Percentiles rank a stretch among this genome's conserved stretches.
phyloP scores from a whole-genome alignment of 352 stramenopile species.

The Phytophthora multivora region DNA sequence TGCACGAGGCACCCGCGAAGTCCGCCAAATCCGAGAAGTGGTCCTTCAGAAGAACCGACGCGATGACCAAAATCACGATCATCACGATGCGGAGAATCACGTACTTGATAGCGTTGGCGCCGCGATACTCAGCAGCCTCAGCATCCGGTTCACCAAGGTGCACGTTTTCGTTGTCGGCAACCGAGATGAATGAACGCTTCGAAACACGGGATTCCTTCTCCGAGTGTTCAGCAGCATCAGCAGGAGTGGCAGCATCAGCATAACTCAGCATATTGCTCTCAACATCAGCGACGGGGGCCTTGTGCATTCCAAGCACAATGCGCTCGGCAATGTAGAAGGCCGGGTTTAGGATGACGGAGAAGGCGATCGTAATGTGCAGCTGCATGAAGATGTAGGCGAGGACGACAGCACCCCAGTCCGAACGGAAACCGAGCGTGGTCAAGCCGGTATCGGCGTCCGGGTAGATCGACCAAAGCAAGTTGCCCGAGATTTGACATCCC shows the following conservation, averaged over 20 bases:
- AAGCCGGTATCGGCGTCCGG: conserved; percentile 25
- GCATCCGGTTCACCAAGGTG: conserved; percentile 15
- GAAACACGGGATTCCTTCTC: conserved; percentile 31
- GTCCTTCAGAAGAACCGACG: conserved; percentile 49
- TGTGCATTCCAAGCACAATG: conserved; percentile 57
- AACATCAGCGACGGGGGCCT: conserved; percentile 26
- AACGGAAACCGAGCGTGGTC: conserved; percentile 41
- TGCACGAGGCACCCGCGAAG: conserved; percentile 49
- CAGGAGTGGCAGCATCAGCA: conserved; percentile 12
- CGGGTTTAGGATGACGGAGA: conserved; percentile 57
- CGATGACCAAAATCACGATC: conserved; percentile 38
- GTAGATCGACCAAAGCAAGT: conserved; percentile 61
- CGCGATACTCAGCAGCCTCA: conserved; percentile 37
- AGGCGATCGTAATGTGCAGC: conserved; percentile 60
- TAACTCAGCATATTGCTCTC: conserved; percentile 36
- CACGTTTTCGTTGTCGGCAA: conserved; percentile 44
- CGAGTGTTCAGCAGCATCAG: conserved; percentile 13
- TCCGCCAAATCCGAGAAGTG: conserved; percentile 48
- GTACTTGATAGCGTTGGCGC: conserved; percentile 47
- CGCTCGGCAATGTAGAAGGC: conserved; percentile 55
- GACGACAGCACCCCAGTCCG: conserved; percentile 47
- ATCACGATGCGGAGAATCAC: conserved; percentile 40
- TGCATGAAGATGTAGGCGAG: conserved; percentile 64
- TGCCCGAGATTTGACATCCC: conserved; percentile 61
- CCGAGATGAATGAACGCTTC: conserved; percentile 45